Evolutionary conservation across 371 early-diverging fungal species (phyloP).

Genomic region (Mortierella sp.): DNA sequence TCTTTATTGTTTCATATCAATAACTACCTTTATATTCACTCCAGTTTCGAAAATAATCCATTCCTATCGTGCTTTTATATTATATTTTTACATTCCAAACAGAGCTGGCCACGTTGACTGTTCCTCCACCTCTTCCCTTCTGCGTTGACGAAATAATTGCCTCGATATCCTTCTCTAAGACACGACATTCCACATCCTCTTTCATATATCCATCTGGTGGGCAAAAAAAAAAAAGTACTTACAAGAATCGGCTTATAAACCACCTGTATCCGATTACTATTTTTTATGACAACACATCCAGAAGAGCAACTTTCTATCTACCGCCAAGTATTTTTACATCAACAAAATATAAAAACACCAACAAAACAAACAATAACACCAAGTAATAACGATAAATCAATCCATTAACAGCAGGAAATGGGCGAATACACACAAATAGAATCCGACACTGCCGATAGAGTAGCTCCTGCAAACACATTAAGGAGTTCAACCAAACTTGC

Average conservation of each 20-base stretch:
- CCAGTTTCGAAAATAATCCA: not conserved
- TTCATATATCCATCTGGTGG: not conserved
- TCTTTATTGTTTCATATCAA: not conserved
- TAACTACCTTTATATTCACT: not conserved
- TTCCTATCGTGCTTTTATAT: not conserved
- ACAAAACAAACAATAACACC: not conserved
- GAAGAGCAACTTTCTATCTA: constrained; percentile 1
- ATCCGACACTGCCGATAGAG: not conserved
- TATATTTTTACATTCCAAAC: constrained; percentile 26
- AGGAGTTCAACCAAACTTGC: constrained; percentile 1
- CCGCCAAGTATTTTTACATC: not conserved
- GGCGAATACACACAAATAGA: not conserved
- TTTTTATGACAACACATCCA: not conserved
- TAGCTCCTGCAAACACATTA: not conserved
- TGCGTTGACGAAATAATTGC: not conserved
- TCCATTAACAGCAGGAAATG: not conserved
- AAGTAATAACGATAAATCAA: not conserved
- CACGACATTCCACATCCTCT: not conserved
- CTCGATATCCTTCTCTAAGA: not conserved
- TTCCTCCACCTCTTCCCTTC: not conserved
- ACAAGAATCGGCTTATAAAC: not conserved
- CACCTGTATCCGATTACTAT: not conserved
- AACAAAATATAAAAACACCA: not conserved
- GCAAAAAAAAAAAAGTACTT: not conserved
- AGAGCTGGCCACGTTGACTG: not conserved